Base-by-base conservation (phyloP, 23 red algal genomes). In the Gracilariopsis chorda region DNA sequence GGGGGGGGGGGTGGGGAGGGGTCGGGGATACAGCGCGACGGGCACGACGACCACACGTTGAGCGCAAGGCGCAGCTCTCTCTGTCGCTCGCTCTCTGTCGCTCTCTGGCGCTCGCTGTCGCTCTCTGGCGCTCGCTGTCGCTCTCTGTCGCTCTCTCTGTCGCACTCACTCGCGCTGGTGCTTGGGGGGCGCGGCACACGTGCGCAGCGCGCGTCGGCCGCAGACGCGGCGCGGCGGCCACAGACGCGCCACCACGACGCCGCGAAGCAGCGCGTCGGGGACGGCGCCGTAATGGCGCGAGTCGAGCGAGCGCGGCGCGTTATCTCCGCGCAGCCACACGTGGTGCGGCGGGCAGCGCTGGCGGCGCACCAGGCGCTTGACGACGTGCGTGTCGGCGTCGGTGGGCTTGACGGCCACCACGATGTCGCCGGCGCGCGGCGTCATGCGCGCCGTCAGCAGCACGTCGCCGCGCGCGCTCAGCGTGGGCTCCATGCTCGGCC, bases 291-390 rank as follows among this genome's bases (percentile, higher is more conserved):
- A 96, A 28, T 84, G 45, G 24, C 94, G 39, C 3, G 87, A 92
- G 44, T 96, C 94, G 36, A 62, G 82, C 16, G 87, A 92, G 2
- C 74, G 69, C 9, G 25, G 21, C 30, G 28, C 64, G 24, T 96
- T 96, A 41, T 96, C 94, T 14, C 94, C 94, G 57, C 86, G 21
- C n/a, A 96, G 76, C 94, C 94, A 96, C 12, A 96, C 80, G 48
- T 96, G 90, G 29, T 88, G 80, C 4, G 29, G 28, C 42, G 94
- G 88, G 14, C 7, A 42, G 28, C 28, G 12, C 39, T 4, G 3
- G 67, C 39, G 39, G 17, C 39, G 67, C 69, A 17, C 30, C 19
- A 88, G 51, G 48, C 85, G 68, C 68, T 88, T 94, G 20, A 90
- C 37, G 29, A 90, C 34, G 23, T 28, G 34, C 6, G 23, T 53